Conservation (phyloP, 441 rosid species). For the Jatropha podagrica region DNA sequence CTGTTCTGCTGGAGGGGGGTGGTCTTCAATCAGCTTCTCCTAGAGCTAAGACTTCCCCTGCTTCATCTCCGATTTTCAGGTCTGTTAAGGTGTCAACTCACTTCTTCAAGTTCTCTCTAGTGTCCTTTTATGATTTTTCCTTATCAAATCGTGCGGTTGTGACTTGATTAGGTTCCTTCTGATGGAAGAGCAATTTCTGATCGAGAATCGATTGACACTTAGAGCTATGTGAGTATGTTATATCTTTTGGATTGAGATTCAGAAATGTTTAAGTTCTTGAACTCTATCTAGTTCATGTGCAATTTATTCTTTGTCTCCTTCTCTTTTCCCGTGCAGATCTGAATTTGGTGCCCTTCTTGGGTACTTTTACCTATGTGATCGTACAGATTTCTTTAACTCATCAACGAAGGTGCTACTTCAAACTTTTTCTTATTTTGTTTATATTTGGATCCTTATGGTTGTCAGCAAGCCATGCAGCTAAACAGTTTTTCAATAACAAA, state of each 20-base stretch:
- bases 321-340: conserved; percentile 51
- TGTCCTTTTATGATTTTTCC: background rate
- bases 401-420: conserved; percentile 65
- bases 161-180: conserved; percentile 59
- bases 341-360: conserved; percentile 73
- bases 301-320: conserved; percentile 9
- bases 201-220: conserved; percentile 77
- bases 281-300: background rate
- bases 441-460: background rate
- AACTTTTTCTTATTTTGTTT: conserved; percentile 12
- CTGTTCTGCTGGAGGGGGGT: conserved; percentile 88
- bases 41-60: conserved; percentile 43
- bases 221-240: conserved; percentile 71
- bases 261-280: background rate
- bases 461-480: too few species aligned
- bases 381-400: conserved; percentile 67
- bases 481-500: too few species aligned
- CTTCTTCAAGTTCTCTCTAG: conserved; percentile 2
- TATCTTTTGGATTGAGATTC: conserved; percentile 5
- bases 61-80: conserved; percentile 69
- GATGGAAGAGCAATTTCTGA: conserved; percentile 87
- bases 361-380: conserved; percentile 82
- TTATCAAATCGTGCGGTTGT: background rate
- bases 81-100: conserved; percentile 38
- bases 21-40: conserved; percentile 71